Conservation (phyloP, 2,329 filamentous ascomycete genomes). For the Colletotrichum incanum region DNA sequence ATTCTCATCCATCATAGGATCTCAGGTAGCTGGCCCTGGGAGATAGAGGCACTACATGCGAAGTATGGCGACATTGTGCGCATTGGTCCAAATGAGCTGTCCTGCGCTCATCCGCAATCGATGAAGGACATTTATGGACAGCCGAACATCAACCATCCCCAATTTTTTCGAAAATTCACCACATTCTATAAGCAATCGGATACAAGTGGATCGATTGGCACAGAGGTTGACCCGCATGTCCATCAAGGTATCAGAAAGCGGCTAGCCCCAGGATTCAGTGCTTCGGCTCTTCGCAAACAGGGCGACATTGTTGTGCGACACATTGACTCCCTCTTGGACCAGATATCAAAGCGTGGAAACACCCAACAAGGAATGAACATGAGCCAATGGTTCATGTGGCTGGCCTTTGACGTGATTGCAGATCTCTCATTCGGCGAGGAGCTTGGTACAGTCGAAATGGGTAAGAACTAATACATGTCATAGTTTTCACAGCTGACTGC, state of each 20-base stretch:
- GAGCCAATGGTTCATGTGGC: conserved; percentile 48
- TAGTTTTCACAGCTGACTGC: neutral
- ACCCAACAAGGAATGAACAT: conserved; percentile 50
- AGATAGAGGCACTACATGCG: conserved; percentile 17
- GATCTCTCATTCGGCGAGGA: conserved; percentile 50
- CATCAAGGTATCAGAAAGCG: conserved; percentile 34
- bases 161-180: conserved; percentile 34
- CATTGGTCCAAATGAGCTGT: conserved; percentile 62
- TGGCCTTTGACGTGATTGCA: conserved; percentile 51
- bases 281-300: conserved; percentile 45
- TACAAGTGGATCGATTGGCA: conserved; percentile 42
- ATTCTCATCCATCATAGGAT: neutral
- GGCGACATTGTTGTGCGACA: conserved; percentile 53
- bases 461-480: neutral
- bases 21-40: conserved; percentile 26
- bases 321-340: conserved; percentile 55
- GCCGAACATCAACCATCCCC: conserved; percentile 41
- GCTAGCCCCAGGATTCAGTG: conserved; percentile 46
- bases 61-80: conserved; percentile 57
- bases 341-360: neutral
- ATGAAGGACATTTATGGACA: conserved; percentile 60
- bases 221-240: conserved; percentile 18
- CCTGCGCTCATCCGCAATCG: conserved; percentile 55
- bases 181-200: conserved; percentile 26
- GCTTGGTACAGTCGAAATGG: conserved; percentile 46